Evolutionary conservation across 2,329 filamentous ascomycete species (phyloP).

Genomic region (Fusarium sp.): DNA sequence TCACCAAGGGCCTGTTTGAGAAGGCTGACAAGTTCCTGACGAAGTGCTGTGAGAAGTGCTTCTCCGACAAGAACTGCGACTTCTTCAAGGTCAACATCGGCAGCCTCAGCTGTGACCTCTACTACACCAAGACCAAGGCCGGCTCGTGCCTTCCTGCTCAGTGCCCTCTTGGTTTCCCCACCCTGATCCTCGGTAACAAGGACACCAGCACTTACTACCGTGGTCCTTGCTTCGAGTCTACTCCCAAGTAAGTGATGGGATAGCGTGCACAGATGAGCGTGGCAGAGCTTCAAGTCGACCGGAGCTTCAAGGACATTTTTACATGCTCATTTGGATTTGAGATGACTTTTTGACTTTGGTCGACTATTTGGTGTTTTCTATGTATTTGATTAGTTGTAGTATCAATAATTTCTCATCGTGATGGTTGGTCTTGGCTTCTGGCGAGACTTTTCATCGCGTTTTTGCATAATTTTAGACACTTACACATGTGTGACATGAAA

Average conservation of each 20-base stretch:
- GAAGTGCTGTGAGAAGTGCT: background rate
- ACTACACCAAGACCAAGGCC: background rate
- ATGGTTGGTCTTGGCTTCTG: background rate
- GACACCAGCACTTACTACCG: background rate
- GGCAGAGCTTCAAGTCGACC: background rate
- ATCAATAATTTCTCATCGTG: background rate
- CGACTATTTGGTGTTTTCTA: background rate
- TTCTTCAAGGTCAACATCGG: background rate
- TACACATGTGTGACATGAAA: background rate
- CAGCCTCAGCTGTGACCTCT: background rate
- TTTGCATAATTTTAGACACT: background rate
- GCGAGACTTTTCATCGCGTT: background rate
- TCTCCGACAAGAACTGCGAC: background rate
- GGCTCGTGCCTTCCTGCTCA: background rate
- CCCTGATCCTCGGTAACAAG: background rate
- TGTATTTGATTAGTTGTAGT: background rate
- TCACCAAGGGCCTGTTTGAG: background rate
- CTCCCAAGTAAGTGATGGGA: background rate
- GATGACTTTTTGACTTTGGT: background rate
- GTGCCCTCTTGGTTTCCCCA: background rate
- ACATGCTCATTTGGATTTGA: background rate
- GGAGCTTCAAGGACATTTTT: background rate
- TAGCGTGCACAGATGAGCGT: background rate
- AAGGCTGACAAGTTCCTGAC: background rate
- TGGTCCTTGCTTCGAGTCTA: background rate